Conservation (phyloP, 495 filamentous ascomycete species). For the Aspergillus indologenus region DNA sequence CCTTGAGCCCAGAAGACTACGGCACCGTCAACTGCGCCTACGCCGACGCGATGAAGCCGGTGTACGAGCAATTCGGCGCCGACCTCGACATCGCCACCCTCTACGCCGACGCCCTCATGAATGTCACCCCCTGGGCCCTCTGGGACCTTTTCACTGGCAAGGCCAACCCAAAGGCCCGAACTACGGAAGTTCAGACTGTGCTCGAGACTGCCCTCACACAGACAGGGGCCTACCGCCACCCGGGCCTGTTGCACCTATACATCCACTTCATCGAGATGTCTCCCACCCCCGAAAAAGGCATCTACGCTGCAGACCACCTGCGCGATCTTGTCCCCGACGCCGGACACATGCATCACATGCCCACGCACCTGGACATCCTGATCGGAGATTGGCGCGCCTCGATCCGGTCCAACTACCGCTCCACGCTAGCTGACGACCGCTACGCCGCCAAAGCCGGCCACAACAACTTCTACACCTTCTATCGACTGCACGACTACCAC, state of each 20-base stretch:
- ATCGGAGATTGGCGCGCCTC: conserved; percentile 60
- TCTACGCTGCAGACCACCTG: conserved; percentile 53
- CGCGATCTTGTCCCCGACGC: conserved; percentile 58
- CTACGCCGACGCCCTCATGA: conserved; percentile 64
- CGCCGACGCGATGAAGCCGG: conserved; percentile 54
- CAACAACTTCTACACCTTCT: conserved; percentile 62
- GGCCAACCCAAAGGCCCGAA: conserved; percentile 48
- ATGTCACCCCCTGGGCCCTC: conserved; percentile 58
- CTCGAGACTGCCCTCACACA: conserved; percentile 49
- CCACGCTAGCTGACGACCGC: conserved; percentile 54
- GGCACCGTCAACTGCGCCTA: conserved; percentile 50
- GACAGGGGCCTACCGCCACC: conserved; percentile 41
- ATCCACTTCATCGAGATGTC: conserved; percentile 73
- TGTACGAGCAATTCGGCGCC: conserved; percentile 44
- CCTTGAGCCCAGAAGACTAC: conserved; percentile 29
- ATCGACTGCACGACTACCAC: conserved; percentile 61
- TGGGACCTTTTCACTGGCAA: conserved; percentile 56
- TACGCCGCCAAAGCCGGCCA: conserved; percentile 47
- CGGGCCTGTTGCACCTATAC: conserved; percentile 61
- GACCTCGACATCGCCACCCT: conserved; percentile 57
- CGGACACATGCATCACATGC: conserved; percentile 67
- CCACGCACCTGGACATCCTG: conserved; percentile 61
- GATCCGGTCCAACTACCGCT: conserved; percentile 53
- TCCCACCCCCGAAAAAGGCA: conserved; percentile 49
- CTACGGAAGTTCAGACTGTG: conserved; percentile 49